phyloP scores from a whole-genome alignment of 768 basidiomycete genomes.

The Tricholoma bakamatsutake region DNA sequence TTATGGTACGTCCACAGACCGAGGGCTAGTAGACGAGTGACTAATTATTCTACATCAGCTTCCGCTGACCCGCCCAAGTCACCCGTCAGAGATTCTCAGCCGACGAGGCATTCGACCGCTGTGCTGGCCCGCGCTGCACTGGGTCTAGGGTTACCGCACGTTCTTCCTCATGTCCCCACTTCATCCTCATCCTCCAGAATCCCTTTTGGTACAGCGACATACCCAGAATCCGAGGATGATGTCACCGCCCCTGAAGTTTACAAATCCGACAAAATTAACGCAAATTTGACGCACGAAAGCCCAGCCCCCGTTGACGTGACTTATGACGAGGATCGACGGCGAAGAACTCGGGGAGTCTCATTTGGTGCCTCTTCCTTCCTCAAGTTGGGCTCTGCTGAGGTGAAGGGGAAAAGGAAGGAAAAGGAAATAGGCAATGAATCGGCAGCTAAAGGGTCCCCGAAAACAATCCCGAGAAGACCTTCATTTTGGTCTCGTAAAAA shows the following conservation, averaged over 20 bases:
- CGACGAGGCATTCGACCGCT: constrained; percentile 24
- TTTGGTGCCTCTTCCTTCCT: constrained; percentile 42
- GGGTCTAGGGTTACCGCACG: constrained; percentile 53
- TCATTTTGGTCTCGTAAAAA: constrained; percentile 67
- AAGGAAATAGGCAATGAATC: constrained; percentile 18
- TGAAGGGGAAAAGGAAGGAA: constrained; percentile 44
- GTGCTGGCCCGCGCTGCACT: constrained; percentile 52
- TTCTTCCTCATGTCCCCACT: constrained; percentile 36
- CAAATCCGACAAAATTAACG: constrained; percentile 48
- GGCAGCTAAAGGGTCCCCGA: constrained; percentile 17
- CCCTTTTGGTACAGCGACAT: constrained; percentile 30
- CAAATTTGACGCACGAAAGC: constrained; percentile 26
- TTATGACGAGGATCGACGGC: constrained; percentile 12
- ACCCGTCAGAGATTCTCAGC: constrained; percentile 8
- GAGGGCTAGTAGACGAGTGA: not conserved
- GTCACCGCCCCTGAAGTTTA: constrained; percentile 27
- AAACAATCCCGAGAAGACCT: constrained; percentile 45
- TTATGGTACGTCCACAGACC: not conserved
- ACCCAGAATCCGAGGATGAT: constrained; percentile 8
- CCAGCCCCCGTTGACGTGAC: constrained; percentile 6
- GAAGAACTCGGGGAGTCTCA: constrained; percentile 51
- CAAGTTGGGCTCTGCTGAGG: constrained; percentile 26
- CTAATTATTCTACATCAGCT: constrained; percentile 17
- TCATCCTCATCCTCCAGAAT: constrained; percentile 42
- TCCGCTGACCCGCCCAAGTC: constrained; percentile 6